Evolutionary conservation across 1,139 yeast species (phyloP).

Genomic region (Suhomyces guaymorum): DNA sequence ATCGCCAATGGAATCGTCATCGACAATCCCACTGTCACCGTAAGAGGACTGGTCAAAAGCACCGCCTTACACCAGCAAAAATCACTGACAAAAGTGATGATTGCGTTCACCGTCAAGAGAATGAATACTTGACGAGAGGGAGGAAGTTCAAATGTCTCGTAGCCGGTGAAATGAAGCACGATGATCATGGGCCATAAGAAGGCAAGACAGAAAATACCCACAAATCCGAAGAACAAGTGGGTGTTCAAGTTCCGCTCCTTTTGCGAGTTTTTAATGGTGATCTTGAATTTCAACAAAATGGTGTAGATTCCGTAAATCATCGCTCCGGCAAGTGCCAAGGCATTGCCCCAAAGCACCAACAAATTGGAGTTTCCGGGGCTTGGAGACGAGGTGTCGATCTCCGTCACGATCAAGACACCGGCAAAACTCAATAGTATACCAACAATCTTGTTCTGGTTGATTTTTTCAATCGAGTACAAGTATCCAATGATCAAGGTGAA

Average conservation of each 20-base stretch:
- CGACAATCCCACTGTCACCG: slow-evolving; percentile 92
- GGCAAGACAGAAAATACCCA: slow-evolving; percentile 77
- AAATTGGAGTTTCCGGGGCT: slow-evolving; percentile 32
- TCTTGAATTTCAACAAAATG: slow-evolving; percentile 72
- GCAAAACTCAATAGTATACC: slow-evolving; percentile 72
- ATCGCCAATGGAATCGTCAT: slow-evolving; percentile 93
- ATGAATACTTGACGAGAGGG: slow-evolving; percentile 50
- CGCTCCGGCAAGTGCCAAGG: slow-evolving; percentile 81
- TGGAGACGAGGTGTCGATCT: slow-evolving; percentile 48
- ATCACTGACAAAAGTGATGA: slow-evolving; percentile 81
- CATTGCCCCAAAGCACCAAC: slow-evolving; percentile 67
- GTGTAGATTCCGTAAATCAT: slow-evolving; percentile 89
- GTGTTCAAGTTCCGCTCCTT: slow-evolving; percentile 78
- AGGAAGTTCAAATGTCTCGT: slow-evolving; percentile 76
- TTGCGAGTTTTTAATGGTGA: slow-evolving; percentile 44
- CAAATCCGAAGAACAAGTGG: slow-evolving; percentile 89
- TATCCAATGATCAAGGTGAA: slow-evolving; percentile 88
- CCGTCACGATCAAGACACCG: slow-evolving; percentile 80
- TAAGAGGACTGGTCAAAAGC: slow-evolving; percentile 86
- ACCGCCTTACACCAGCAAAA: slow-evolving; percentile 96
- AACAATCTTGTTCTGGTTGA: slow-evolving; percentile 62
- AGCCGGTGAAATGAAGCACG: slow-evolving; percentile 58
- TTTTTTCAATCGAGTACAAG: slow-evolving; percentile 65
- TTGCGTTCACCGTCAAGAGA: slow-evolving; percentile 63
- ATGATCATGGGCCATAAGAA: slow-evolving; percentile 83